A percentile compares a stretch with the other conserved stretches of the same genome.
These are phyloP conservation scores for Eucalyptus polyanthemos DNA, from an alignment of 345 rosid species.

Conservation along the genomic window DNA sequence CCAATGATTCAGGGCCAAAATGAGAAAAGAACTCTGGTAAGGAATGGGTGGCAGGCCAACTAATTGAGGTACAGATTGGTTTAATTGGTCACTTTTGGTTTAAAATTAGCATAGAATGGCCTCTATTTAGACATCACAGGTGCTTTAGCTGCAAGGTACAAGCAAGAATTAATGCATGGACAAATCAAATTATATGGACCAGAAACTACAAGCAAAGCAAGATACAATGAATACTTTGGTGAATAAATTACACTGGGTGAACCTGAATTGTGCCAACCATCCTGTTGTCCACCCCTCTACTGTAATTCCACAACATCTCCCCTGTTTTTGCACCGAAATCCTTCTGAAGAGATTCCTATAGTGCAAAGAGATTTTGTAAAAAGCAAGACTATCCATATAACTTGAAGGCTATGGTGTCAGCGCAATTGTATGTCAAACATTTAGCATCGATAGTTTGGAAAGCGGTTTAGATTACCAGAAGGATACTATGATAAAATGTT, in stretches of 20 bases:
- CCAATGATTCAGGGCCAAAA: background rate
- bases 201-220: background rate
- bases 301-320: slow-evolving; percentile 92
- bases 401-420: background rate
- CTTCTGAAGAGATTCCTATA: slow-evolving; percentile 67
- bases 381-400: background rate
- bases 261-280: slow-evolving; percentile 74
- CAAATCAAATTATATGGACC: background rate
- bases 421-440: background rate
- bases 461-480: background rate
- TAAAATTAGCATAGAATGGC: background rate
- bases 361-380: background rate
- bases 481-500: background rate
- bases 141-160: background rate
- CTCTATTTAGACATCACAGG: background rate
- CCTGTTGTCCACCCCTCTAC: slow-evolving; percentile 82
- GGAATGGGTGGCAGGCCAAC: background rate
- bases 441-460: background rate
- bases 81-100: background rate
- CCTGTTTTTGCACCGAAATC: slow-evolving; percentile 89
- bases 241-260: background rate
- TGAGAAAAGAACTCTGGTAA: background rate
- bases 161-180: background rate
- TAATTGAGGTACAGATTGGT: background rate
- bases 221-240: background rate